Conservation (phyloP, 371 early-diverging fungal species). For the Mortierella polycephala region DNA sequence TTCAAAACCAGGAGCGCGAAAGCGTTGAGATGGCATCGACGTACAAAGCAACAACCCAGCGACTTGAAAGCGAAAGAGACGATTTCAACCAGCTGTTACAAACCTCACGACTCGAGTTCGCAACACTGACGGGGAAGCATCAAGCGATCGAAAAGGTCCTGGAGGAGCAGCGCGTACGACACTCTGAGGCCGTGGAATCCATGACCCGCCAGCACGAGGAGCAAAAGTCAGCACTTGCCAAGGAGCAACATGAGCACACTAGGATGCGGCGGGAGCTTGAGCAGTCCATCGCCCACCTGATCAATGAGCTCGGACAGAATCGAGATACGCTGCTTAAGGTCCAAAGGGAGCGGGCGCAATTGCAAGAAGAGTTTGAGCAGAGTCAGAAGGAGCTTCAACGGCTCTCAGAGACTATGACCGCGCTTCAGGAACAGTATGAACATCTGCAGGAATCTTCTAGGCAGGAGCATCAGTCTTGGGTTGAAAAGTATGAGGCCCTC, state of each 20-base stretch:
- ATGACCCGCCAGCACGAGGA: slow-evolving; percentile 31
- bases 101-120: background rate
- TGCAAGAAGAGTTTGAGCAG: slow-evolving; percentile 25
- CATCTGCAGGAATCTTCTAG: slow-evolving; percentile 8
- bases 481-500: slow-evolving; percentile 11
- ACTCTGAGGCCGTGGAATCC: slow-evolving; percentile 21
- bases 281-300: slow-evolving; percentile 25
- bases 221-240: slow-evolving; percentile 15
- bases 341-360: slow-evolving; percentile 12
- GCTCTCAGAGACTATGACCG: slow-evolving; percentile 3
- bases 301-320: slow-evolving; percentile 33
- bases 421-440: slow-evolving; percentile 13
- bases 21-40: background rate
- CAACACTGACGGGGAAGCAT: slow-evolving; percentile 11
- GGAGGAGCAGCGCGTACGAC: slow-evolving; percentile 17
- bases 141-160: slow-evolving; percentile 6
- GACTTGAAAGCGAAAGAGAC: slow-evolving; percentile 19
- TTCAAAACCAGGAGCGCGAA: slow-evolving; percentile 13
- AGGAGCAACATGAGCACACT: slow-evolving; percentile 19
- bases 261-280: slow-evolving; percentile 28
- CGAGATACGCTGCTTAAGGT: slow-evolving; percentile 27
- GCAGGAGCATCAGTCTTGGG: slow-evolving; percentile 14
- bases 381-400: slow-evolving; percentile 20
- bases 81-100: slow-evolving; percentile 14
- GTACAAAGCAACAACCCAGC: slow-evolving; percentile 3